phyloP scores from a whole-genome alignment of 306 rosid genomes.

The Canavalia ensiformis region DNA sequence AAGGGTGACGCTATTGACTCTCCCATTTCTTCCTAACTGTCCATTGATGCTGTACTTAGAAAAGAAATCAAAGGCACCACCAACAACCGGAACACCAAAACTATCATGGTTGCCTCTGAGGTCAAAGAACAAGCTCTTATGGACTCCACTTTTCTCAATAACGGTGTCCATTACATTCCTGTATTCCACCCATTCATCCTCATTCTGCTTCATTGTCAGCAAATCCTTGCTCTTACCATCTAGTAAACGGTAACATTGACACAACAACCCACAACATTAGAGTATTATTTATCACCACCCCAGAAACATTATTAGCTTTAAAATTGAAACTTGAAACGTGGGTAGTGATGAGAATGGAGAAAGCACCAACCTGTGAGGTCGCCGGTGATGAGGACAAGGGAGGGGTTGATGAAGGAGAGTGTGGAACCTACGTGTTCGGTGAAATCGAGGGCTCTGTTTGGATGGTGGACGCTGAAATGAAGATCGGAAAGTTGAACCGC shows the following conservation, averaged over 20 bases:
- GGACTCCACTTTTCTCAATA: conserved; percentile 72
- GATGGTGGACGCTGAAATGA: conserved; percentile 94
- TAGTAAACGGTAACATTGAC: conserved; percentile 40
- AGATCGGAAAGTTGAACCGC: conserved; percentile 96
- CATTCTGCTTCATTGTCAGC: conserved; percentile 86
- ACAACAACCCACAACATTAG: background rate
- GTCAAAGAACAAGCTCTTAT: conserved; percentile 75
- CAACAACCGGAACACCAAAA: conserved; percentile 81
- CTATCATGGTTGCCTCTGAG: conserved; percentile 92
- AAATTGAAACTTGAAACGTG: background rate
- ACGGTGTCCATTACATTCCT: conserved; percentile 68
- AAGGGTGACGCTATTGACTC: conserved; percentile 76
- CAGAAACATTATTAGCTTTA: background rate
- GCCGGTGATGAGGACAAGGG: conserved; percentile 92
- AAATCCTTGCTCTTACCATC: conserved; percentile 95
- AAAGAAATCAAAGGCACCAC: conserved; percentile 84
- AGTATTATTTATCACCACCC: background rate
- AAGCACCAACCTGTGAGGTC: conserved; percentile 83
- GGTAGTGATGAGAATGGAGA: background rate
- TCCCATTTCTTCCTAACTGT: conserved; percentile 69
- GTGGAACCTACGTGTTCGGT: conserved; percentile 64
- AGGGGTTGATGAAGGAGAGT: conserved; percentile 91
- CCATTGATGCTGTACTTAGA: conserved; percentile 86
- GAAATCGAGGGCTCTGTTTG: conserved; percentile 81
- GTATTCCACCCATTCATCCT: conserved; percentile 93